Percentiles rank a stretch among this genome's conserved stretches.
Evolutionary conservation across 192 early-diverging fungal species (phyloP).

Genomic region (Chytriomyces sp.): DNA sequence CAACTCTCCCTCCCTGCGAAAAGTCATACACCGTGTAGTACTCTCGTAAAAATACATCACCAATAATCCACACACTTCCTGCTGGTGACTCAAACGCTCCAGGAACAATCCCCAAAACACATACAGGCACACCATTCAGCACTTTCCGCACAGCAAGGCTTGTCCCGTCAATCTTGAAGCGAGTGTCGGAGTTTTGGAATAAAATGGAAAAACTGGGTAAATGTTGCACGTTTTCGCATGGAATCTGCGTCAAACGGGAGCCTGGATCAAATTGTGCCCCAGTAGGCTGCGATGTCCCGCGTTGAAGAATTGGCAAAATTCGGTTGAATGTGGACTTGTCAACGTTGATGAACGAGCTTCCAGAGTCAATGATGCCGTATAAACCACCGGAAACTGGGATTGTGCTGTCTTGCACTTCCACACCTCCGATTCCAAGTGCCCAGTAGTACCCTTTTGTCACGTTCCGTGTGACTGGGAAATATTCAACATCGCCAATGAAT

Average conservation of each 20-base stretch:
- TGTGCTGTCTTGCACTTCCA: neutral
- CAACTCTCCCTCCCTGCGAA: slow-evolving; percentile 4
- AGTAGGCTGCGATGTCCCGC: neutral
- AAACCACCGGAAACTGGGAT: neutral
- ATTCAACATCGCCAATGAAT: neutral
- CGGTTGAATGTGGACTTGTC: neutral
- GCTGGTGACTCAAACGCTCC: neutral
- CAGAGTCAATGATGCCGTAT: slow-evolving; percentile 3
- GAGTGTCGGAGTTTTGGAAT: neutral
- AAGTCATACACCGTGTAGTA: slow-evolving; percentile 11
- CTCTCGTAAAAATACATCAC: neutral
- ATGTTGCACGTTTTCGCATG: neutral
- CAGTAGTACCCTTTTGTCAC: slow-evolving; percentile 14
- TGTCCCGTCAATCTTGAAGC: neutral
- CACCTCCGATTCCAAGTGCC: neutral
- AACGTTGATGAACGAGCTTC: slow-evolving; percentile 1
- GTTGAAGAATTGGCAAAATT: slow-evolving; percentile 2
- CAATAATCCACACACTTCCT: slow-evolving; percentile 4
- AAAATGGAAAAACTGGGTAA: neutral
- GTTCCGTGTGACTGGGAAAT: neutral
- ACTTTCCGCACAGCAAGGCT: neutral
- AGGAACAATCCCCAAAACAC: slow-evolving; percentile 11
- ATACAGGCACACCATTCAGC: neutral
- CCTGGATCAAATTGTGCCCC: neutral
- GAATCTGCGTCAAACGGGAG: neutral